Base-by-base conservation (phyloP, 805 yeast species). In the Myxozyma mucilagina region DNA sequence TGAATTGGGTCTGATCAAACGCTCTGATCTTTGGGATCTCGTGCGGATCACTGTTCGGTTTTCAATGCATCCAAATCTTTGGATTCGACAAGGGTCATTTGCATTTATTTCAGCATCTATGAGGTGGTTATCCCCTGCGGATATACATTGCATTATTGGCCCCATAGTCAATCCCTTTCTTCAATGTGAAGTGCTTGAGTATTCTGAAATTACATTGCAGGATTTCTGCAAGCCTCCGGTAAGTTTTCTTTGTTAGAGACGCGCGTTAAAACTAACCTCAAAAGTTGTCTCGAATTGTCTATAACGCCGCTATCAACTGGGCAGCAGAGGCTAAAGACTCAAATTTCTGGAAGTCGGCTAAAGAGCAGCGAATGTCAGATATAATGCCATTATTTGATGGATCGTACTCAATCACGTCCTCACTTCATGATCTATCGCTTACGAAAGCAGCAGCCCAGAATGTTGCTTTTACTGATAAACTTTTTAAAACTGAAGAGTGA, bases 61-160 rank as follows among this genome's bases (percentile, higher is more conserved):
- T 32, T 70, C 88, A 0, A 73, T 92, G 8, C 97, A 92, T 70
- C 98, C 98, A 0, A 92, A 90, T 72, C 87, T 84, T 56, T 86
- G 96, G 85, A 86, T 93, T 10, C 75, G 96, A 42, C 90, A 89
- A 65, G 81, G 87, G 1, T 82, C 87, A 0, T 69, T 90, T 47
- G 75, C 79, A 1, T 77, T 91, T 53, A 77, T 91, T 1, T 76
- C 87, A 1, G 80, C 87, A 0, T 80, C 89, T 1, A 83, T 89
- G 1, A 77, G 79, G 1, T 84, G 84, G 67, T 72, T 91, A 31
- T 79, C 87, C 11, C 79, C 84, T 24, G 94, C 97, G 0, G 97
- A 94, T 67, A 75, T 84, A 10, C 90, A 87, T 67, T 93, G 98
- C 69, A 80, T 90, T 71, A 75, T 92, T 5, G 87, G 89, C 62